phyloP scores from a whole-genome alignment of 108 stramenopile species.

The Nitzschia palea region DNA sequence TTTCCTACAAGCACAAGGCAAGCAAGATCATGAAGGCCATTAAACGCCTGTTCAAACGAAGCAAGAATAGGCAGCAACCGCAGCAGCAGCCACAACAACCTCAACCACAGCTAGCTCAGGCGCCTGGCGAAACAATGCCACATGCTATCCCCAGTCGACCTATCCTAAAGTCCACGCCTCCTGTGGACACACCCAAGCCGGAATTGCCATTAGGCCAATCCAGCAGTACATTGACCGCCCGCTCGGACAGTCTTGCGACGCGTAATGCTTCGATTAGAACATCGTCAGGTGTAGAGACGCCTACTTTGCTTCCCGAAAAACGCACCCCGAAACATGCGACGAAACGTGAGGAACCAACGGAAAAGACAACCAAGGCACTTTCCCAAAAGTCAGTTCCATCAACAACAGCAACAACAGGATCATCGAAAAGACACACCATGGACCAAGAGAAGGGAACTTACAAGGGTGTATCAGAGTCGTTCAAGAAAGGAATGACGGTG shows the following conservation, averaged over 20 bases:
- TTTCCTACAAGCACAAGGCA: no score
- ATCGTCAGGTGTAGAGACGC: no score
- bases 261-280: no score
- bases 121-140: neutral
- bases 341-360: neutral
- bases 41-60: constrained; percentile 19
- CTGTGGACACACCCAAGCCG: neutral
- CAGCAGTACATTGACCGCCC: neutral
- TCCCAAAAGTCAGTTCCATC: neutral
- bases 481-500: constrained; percentile 11
- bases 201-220: neutral
- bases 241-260: neutral
- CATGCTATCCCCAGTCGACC: neutral
- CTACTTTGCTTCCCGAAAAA: no score
- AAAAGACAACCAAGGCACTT: neutral
- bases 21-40: constrained; percentile 27
- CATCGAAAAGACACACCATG: neutral
- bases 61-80: neutral
- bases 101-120: no score
- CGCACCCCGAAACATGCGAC: neutral
- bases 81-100: neutral
- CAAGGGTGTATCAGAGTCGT: constrained; percentile 24
- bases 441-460: neutral
- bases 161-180: neutral
- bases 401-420: neutral